Percentiles rank a stretch among this genome's conserved stretches.
Evolutionary conservation across 2,329 filamentous ascomycete genomes (phyloP).

Genomic region (Trichoderma sp.): DNA sequence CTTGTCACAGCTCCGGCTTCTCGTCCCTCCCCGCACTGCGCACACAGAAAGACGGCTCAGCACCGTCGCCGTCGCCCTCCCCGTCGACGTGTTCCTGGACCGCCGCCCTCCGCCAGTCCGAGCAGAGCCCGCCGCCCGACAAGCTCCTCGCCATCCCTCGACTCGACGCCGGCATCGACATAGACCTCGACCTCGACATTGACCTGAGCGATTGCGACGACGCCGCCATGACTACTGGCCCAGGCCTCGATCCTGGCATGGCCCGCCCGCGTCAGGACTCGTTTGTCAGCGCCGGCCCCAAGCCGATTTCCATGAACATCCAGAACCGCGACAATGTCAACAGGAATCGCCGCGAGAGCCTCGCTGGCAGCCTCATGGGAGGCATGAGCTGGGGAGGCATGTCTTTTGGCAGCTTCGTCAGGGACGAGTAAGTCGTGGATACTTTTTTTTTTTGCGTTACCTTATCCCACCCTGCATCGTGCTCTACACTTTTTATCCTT

Average conservation of each 20-base stretch:
- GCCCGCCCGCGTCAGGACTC: slow-evolving; percentile 64
- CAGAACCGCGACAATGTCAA: slow-evolving; percentile 61
- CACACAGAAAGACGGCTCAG: slow-evolving; percentile 34
- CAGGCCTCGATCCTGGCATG: slow-evolving; percentile 58
- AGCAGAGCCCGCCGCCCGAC: slow-evolving; percentile 18
- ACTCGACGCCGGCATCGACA: slow-evolving; percentile 34
- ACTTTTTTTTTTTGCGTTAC: neutral
- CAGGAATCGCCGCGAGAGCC: slow-evolving; percentile 61
- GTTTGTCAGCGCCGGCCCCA: slow-evolving; percentile 65
- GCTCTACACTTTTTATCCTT: slow-evolving; percentile 11
- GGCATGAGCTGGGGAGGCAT: slow-evolving; percentile 98
- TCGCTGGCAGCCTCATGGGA: slow-evolving; percentile 68
- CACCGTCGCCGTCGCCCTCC: slow-evolving; percentile 31
- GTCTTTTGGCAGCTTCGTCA: slow-evolving; percentile 94
- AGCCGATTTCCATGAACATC: slow-evolving; percentile 68
- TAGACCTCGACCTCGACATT: slow-evolving; percentile 33
- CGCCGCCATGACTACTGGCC: slow-evolving; percentile 61
- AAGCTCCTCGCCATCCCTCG: slow-evolving; percentile 35
- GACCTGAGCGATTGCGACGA: slow-evolving; percentile 38
- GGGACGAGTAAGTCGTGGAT: slow-evolving; percentile 80
- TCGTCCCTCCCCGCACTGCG: slow-evolving; percentile 27
- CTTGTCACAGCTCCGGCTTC: slow-evolving; percentile 29
- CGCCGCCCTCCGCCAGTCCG: slow-evolving; percentile 7
- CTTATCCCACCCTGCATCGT: neutral
- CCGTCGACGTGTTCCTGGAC: slow-evolving; percentile 9